Evolutionary conservation across 108 stramenopile genomes (phyloP).

Genomic region (Fragilaria crotonensis): DNA sequence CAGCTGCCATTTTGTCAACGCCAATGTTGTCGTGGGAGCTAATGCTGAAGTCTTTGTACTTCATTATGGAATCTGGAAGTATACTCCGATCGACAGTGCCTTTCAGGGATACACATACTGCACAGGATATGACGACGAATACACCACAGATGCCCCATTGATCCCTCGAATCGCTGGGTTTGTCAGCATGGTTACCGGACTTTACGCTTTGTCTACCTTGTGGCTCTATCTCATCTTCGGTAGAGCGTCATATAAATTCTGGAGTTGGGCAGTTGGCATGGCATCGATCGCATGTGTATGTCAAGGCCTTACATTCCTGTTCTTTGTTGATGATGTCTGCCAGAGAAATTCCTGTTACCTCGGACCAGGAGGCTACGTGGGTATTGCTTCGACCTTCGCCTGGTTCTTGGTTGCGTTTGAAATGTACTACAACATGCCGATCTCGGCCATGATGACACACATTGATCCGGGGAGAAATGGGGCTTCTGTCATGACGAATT

Average conservation of each 20-base stretch:
- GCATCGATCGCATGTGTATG: constrained; percentile 22
- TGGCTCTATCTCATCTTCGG: constrained; percentile 48
- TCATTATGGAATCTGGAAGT: constrained; percentile 53
- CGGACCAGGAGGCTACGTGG: constrained; percentile 23
- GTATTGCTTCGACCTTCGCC: constrained; percentile 6
- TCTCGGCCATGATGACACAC: constrained; percentile 8
- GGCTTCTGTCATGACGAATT: constrained; percentile 8
- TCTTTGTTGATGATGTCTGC: constrained; percentile 29
- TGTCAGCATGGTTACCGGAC: constrained; percentile 19
- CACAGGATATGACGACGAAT: constrained; percentile 26
- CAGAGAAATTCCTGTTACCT: constrained; percentile 16
- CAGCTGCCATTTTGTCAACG: constrained; percentile 40
- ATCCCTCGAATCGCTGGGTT: constrained; percentile 21
- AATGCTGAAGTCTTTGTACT: constrained; percentile 18
- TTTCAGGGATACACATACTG: constrained; percentile 45
- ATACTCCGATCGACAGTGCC: constrained; percentile 36
- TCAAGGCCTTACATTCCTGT: constrained; percentile 21
- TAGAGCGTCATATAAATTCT: constrained; percentile 8
- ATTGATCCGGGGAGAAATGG: neutral
- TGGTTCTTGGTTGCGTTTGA: constrained; percentile 39
- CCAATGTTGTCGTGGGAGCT: constrained; percentile 21
- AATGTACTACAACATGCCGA: constrained; percentile 34
- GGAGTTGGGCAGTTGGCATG: constrained; percentile 26
- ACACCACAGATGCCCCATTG: constrained; percentile 17
- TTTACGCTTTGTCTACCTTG: constrained; percentile 23